Base-by-base conservation (phyloP, 768 basidiomycete species). In the Lentinula raphanica region DNA sequence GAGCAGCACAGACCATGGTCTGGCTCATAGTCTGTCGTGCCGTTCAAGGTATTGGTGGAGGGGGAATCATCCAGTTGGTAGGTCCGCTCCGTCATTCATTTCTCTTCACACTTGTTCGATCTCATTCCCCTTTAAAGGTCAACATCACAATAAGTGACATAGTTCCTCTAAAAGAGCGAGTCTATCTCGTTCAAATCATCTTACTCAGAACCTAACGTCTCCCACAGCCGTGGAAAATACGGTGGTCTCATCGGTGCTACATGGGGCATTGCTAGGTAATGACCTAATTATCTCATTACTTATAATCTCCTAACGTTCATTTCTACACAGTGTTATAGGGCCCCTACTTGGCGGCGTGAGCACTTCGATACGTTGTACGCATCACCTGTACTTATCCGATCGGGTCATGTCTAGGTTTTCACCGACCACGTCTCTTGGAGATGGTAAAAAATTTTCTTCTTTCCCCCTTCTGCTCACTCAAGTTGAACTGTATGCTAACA, bases 121-220 rank as follows among this genome's bases (percentile, higher is more conserved):
- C n/a, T 5, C 3, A 12, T 25, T 40, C 19, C 11, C 25, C 9
- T n/a, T 17, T 3, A n/a, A 11, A 55, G 54, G 74, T 88, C 6
- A 80, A 86, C 50, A 92, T 92, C 63, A 88, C 83, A 2, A 84
- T 92, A 42, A 83, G 87, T 44, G 93, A 95, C 69, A 92, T 95
- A 35, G 88, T 92, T 0, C 83, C 91, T 0, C 71, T 95, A 36
- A 75, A 84, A 72, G 85, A 92, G 89, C 36, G 31, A 57, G 45
- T 38, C 12, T 19, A 15, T 9, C 21, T 21, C 23, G 1, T 49
- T 23, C 23, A 5, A 23, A 15, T 49, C 12, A 12, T 28, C 23
- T 13, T 19, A 15, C 5, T 39, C 21, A 12, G 7, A 29, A 32
- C 8, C 35, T 57, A 27, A 48, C 15, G n/a, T 7, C 17, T 48